Percentiles rank a stretch among this genome's conserved stretches.
Evolutionary conservation across 176 grass and related monocot species (phyloP).

Genomic region (Zizania latifolia): DNA sequence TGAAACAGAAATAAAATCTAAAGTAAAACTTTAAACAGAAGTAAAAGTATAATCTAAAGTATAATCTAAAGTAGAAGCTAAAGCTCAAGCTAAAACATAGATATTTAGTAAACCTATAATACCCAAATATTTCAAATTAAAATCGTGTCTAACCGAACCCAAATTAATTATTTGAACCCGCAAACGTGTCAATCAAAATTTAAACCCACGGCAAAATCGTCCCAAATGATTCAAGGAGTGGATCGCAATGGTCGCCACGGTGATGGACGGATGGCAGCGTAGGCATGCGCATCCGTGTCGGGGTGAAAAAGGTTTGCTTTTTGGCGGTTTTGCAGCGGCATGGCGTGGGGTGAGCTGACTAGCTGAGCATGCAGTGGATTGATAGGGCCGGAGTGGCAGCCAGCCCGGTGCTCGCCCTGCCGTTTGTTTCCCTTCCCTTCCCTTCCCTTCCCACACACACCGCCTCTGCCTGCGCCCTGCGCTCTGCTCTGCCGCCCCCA

Average conservation of each 20-base stretch:
- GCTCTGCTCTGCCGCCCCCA: background rate
- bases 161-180: too few species aligned
- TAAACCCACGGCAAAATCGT: too few species aligned
- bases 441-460: background rate
- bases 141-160: too few species aligned
- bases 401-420: constrained; percentile 15
- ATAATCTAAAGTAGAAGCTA: too few species aligned
- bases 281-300: constrained; percentile 40
- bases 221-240: background rate
- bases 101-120: too few species aligned
- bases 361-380: constrained; percentile 16
- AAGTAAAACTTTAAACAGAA: too few species aligned
- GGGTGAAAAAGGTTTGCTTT: background rate
- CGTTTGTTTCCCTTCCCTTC: constrained; percentile 3
- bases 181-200: too few species aligned
- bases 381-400: constrained; percentile 16
- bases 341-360: constrained; percentile 15
- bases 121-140: too few species aligned
- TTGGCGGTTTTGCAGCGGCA: constrained; percentile 49
- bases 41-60: too few species aligned
- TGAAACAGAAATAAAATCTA: too few species aligned
- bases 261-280: constrained; percentile 2
- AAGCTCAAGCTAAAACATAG: too few species aligned
- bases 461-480: background rate
- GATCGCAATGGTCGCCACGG: background rate